Evolutionary conservation across 345 rosid genomes (phyloP).

Genomic region (Eucalyptus curtisii): DNA sequence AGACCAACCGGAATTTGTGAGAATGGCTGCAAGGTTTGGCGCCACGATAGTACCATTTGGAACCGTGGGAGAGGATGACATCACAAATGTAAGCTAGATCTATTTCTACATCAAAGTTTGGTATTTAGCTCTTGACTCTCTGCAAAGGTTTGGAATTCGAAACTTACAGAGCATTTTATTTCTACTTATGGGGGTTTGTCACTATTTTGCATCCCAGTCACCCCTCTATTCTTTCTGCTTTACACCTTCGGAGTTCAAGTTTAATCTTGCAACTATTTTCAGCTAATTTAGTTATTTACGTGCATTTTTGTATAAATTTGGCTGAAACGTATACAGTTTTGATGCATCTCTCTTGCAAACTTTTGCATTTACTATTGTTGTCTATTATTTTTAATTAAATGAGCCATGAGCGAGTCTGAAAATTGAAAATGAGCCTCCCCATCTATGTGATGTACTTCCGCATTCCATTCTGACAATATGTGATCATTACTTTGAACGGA

Average conservation of each 20-base stretch:
- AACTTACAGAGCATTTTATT: not conserved
- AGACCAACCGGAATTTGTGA: constrained; percentile 2
- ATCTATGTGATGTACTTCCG: not conserved
- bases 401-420: not conserved
- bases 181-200: not conserved
- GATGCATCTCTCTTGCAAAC: not conserved
- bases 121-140: not conserved
- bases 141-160: not conserved
- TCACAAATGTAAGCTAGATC: not conserved
- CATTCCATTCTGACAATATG: not conserved
- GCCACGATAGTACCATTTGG: constrained; percentile 9
- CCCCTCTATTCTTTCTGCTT: not conserved
- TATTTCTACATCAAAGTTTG: not conserved
- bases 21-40: constrained; percentile 8
- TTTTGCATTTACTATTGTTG: not conserved
- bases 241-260: not conserved
- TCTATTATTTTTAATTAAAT: not conserved
- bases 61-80: constrained; percentile 12
- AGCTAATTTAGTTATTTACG: not conserved
- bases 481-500: constrained; percentile 2
- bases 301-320: not conserved
- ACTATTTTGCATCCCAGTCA: not conserved
- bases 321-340: not conserved
- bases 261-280: not conserved
- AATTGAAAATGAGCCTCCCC: not conserved